Percentiles rank a stretch among this genome's conserved stretches.
Evolutionary conservation across 257 asterid species (phyloP).

Genomic region (Fraxinus americana): DNA sequence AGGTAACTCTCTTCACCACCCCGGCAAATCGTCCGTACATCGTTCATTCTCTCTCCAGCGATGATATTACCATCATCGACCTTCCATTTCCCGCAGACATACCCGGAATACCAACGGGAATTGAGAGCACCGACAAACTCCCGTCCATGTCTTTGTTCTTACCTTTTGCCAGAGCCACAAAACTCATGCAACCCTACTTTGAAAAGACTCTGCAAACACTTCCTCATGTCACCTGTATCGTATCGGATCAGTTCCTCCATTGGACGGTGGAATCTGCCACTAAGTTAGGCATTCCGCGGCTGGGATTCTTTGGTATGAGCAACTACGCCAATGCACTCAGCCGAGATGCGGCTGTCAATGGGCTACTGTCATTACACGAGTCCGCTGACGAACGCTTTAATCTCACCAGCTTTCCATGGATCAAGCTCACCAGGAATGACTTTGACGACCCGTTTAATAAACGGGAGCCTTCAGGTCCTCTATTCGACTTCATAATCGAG

Average conservation of each 20-base stretch:
- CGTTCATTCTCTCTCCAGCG: conserved; percentile 32
- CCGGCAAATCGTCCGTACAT: conserved; percentile 57
- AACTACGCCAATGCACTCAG: conserved; percentile 22
- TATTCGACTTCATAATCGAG: conserved; percentile 36
- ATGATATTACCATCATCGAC: conserved; percentile 31
- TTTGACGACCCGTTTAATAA: conserved; percentile 34
- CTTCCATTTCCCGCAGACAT: conserved; percentile 64
- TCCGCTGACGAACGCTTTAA: conserved; percentile 45
- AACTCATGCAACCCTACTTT: conserved; percentile 19
- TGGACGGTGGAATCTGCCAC: conserved; percentile 68
- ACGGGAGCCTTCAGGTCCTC: conserved; percentile 36
- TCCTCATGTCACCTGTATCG: conserved; percentile 24
- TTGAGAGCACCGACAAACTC: conserved; percentile 70
- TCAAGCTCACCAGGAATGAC: conserved; percentile 53
- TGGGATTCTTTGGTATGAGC: conserved; percentile 52
- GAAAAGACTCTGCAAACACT: too few species aligned
- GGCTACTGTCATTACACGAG: conserved; percentile 26
- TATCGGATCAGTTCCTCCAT: conserved; percentile 65
- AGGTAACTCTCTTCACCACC: conserved; percentile 71
- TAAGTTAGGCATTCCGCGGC: conserved; percentile 48
- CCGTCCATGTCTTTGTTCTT: conserved; percentile 59
- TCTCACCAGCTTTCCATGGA: conserved; percentile 47
- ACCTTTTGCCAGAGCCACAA: conserved; percentile 36
- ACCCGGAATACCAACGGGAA: conserved; percentile 46
- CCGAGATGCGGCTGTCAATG: neutral